These are phyloP conservation scores for Gracilaria caudata DNA, from an alignment of 23 red algal species.

Conservation along the genomic window DNA sequence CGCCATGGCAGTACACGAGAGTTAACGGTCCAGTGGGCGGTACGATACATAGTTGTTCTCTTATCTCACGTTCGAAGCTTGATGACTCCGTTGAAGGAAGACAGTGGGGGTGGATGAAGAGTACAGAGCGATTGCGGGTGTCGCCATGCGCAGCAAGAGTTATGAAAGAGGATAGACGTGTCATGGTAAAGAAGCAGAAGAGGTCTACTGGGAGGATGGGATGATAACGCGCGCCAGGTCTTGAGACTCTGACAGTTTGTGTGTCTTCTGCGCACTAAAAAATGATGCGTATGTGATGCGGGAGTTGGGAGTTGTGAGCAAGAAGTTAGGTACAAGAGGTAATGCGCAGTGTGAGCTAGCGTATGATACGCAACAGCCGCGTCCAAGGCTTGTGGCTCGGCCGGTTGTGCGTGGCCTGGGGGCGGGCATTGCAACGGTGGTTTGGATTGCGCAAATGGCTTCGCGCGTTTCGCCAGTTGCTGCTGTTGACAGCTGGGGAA, in stretches of 20 bases:
- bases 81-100: constrained; percentile 23
- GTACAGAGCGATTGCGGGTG: constrained; percentile 11
- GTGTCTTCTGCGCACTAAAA: too few species aligned
- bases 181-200: background rate
- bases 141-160: constrained; percentile 6
- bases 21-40: constrained; percentile 14
- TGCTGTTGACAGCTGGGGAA: background rate
- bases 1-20: constrained; percentile 27
- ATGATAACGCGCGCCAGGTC: background rate
- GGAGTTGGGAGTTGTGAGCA: too few species aligned
- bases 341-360: too few species aligned
- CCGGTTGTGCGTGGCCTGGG: background rate
- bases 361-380: background rate
- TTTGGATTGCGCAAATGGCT: background rate
- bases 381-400: background rate
- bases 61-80: constrained; percentile 4
- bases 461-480: background rate
- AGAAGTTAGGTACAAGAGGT: too few species aligned
- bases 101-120: constrained; percentile 25
- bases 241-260: too few species aligned
- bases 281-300: too few species aligned
- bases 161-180: constrained; percentile 13
- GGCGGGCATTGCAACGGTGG: background rate
- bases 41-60: constrained; percentile 5
- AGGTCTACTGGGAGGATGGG: background rate